Evolutionary conservation across 495 filamentous ascomycete genomes (phyloP).

Genomic region (Lepraria neglecta): DNA sequence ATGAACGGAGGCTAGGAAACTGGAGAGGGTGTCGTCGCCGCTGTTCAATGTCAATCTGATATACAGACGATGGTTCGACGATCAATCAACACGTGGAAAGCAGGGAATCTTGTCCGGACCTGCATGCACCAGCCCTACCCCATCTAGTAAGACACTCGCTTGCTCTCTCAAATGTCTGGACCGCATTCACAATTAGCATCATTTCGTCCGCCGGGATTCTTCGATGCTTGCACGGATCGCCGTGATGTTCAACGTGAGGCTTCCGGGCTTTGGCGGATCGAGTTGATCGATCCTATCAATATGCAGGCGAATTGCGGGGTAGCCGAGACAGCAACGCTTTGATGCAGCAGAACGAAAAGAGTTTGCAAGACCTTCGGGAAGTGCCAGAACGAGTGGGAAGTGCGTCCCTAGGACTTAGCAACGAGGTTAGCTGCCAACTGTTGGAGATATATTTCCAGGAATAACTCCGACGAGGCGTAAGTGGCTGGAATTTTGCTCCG

Average conservation of each 20-base stretch:
- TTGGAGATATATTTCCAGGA: neutral
- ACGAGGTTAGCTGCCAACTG: neutral
- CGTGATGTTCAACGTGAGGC: neutral
- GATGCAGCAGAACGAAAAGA: neutral
- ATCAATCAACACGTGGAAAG: slow-evolving; percentile 14
- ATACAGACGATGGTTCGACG: neutral
- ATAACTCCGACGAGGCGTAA: neutral
- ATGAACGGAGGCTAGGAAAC: neutral
- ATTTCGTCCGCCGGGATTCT: neutral
- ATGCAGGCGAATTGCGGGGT: slow-evolving; percentile 9
- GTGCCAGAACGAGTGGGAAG: slow-evolving; percentile 1
- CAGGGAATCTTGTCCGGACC: slow-evolving; percentile 16
- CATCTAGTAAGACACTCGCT: slow-evolving; percentile 10
- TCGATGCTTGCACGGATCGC: neutral
- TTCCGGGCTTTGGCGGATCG: neutral
- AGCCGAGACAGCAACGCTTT: neutral
- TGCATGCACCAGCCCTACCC: slow-evolving; percentile 8
- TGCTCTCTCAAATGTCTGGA: slow-evolving; percentile 8
- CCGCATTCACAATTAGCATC: neutral
- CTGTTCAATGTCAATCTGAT: slow-evolving; percentile 1
- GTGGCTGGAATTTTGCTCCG: neutral
- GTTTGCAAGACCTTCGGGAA: neutral
- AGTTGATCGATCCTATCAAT: slow-evolving; percentile 6
- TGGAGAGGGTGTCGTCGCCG: neutral
- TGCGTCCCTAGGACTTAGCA: neutral